Conservation (phyloP, 2,329 filamentous ascomycete species). For the Sporothrix mexicana region DNA sequence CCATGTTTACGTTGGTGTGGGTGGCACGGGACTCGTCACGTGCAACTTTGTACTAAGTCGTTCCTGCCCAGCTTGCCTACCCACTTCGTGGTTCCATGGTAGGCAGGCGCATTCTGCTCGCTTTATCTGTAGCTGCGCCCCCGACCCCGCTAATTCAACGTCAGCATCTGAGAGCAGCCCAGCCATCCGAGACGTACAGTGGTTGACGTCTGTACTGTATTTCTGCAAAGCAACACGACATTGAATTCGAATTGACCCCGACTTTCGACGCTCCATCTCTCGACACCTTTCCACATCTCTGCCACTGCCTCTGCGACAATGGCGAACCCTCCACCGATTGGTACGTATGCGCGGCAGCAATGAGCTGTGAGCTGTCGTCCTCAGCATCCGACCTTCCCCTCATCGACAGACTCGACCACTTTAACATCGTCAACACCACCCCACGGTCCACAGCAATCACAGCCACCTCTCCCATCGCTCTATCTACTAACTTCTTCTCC, state of each 20-base stretch:
- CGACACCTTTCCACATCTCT: not conserved
- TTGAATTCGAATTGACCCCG: not conserved
- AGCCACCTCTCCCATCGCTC: constrained; percentile 35
- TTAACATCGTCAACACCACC: not conserved
- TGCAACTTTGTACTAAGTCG: not conserved
- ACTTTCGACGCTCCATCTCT: constrained; percentile 13
- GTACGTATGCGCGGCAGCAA: constrained; percentile 45
- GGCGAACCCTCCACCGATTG: constrained; percentile 61
- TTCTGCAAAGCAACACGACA: not conserved
- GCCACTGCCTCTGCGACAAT: constrained; percentile 44
- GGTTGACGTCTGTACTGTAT: not conserved
- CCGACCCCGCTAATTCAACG: constrained; percentile 34
- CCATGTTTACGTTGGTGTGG: not conserved
- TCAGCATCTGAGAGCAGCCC: constrained; percentile 25
- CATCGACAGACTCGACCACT: not conserved
- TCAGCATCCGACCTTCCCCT: not conserved
- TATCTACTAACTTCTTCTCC: constrained; percentile 34
- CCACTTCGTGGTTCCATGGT: constrained; percentile 5
- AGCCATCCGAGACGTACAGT: constrained; percentile 28
- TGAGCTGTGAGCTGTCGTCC: not conserved
- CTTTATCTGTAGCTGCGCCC: constrained; percentile 33
- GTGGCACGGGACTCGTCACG: constrained; percentile 4
- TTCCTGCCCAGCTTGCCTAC: not conserved
- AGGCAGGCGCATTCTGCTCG: constrained; percentile 32
- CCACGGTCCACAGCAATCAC: not conserved